Evolutionary conservation across 495 filamentous ascomycete genomes (phyloP).

Genomic region (Rostrohypoxylon terebratum): DNA sequence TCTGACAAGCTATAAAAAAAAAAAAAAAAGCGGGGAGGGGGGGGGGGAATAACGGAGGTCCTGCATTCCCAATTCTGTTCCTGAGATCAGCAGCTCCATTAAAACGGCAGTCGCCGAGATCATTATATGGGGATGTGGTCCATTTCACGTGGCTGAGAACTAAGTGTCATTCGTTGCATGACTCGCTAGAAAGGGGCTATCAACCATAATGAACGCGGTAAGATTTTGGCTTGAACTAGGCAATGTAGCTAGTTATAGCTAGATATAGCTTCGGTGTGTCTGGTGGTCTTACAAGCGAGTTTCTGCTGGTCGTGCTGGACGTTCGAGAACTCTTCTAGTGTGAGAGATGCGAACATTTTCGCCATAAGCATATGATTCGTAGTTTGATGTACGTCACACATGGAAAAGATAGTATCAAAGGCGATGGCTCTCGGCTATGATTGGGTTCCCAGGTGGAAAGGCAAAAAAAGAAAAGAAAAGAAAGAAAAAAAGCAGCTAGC

Average conservation of each 20-base stretch:
- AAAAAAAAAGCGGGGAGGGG: too few species aligned
- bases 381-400: neutral
- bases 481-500: too few species aligned
- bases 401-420: neutral
- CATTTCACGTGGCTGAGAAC: neutral
- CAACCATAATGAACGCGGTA: neutral
- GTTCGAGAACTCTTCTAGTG: neutral
- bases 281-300: neutral
- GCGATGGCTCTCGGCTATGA: neutral
- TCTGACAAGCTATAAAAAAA: neutral
- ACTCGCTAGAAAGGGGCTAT: neutral
- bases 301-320: neutral
- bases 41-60: too few species aligned
- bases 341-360: neutral
- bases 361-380: neutral
- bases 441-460: neutral
- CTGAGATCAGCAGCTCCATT: neutral
- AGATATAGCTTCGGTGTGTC: neutral
- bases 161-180: neutral
- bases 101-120: neutral
- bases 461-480: too few species aligned
- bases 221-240: neutral
- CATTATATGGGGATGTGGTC: neutral
- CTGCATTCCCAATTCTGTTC: neutral
- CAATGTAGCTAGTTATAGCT: too few species aligned